A percentile compares a stretch with the other conserved stretches of the same genome.
These are phyloP conservation scores for Epipyxis sp. DNA, from an alignment of 108 stramenopile species.

Conservation along the genomic window DNA sequence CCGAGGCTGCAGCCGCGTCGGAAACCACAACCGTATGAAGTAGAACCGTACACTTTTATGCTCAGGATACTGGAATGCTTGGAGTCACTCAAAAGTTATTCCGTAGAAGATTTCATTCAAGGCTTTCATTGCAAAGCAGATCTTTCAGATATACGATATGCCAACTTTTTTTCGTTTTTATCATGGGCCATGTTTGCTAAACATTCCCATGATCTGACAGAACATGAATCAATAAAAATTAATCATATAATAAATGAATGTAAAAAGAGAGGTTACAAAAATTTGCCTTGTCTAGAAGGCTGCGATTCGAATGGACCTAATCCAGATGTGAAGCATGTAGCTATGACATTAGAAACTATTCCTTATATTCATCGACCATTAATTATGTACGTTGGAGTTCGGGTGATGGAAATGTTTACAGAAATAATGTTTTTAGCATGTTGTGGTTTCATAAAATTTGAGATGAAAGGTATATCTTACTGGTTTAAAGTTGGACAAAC, in stretches of 20 bases:
- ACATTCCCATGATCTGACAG: neutral
- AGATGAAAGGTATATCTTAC: constrained; percentile 59
- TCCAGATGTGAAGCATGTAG: constrained; percentile 44
- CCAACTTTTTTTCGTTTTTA: neutral
- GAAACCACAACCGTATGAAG: neutral
- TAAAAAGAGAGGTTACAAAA: neutral
- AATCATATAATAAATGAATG: too few species aligned
- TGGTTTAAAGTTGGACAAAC: constrained; percentile 54
- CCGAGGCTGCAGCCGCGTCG: neutral
- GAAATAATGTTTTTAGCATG: constrained; percentile 46
- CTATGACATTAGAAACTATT: constrained; percentile 65
- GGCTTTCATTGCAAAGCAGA: neutral
- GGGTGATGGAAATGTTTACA: constrained; percentile 12
- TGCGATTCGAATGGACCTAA: neutral
- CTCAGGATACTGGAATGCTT: neutral
- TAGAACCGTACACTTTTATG: neutral
- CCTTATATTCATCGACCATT: constrained; percentile 66
- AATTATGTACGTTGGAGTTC: constrained; percentile 53
- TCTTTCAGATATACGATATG: neutral
- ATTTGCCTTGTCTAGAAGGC: neutral
- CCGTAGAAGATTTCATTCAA: neutral
- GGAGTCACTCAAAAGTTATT: neutral
- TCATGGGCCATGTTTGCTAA: constrained; percentile 1
- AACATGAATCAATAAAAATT: too few species aligned
- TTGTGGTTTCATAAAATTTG: constrained; percentile 42